phyloP scores from a whole-genome alignment of 768 basidiomycete genomes.

The Imleria badia region DNA sequence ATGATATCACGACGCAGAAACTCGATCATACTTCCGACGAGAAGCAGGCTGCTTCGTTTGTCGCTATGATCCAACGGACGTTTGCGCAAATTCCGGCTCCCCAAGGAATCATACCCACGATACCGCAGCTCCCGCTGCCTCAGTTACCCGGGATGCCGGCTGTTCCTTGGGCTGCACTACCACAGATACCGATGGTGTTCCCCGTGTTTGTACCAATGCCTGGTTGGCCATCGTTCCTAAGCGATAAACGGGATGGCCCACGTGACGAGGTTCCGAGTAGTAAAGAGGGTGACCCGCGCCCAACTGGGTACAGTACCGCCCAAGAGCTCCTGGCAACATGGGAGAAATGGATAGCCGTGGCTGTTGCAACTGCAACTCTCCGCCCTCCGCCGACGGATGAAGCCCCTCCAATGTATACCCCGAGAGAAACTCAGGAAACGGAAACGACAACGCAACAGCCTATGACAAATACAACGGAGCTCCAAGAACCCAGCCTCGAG shows the following conservation, averaged over 20 bases:
- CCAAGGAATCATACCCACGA: constrained; percentile 54
- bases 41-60: constrained; percentile 48
- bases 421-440: constrained; percentile 48
- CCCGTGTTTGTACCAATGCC: constrained; percentile 73
- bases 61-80: constrained; percentile 76
- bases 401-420: constrained; percentile 75
- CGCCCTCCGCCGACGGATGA: constrained; percentile 45
- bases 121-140: constrained; percentile 50
- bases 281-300: constrained; percentile 34
- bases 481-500: constrained; percentile 4
- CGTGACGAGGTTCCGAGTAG: constrained; percentile 28
- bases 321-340: constrained; percentile 69
- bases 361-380: constrained; percentile 46
- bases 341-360: constrained; percentile 73
- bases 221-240: constrained; percentile 63
- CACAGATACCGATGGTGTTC: constrained; percentile 76
- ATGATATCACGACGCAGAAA: constrained; percentile 25
- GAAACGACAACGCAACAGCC: constrained; percentile 5
- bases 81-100: constrained; percentile 59
- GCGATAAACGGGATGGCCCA: constrained; percentile 42
- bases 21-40: constrained; percentile 27
- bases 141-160: constrained; percentile 66
- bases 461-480: not conserved
- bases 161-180: constrained; percentile 60
- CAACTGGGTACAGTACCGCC: constrained; percentile 44